A percentile compares a stretch with the other conserved stretches of the same genome.
Conservation (phyloP, 2,329 filamentous ascomycete genomes). For the Colletotrichum paranaense region DNA sequence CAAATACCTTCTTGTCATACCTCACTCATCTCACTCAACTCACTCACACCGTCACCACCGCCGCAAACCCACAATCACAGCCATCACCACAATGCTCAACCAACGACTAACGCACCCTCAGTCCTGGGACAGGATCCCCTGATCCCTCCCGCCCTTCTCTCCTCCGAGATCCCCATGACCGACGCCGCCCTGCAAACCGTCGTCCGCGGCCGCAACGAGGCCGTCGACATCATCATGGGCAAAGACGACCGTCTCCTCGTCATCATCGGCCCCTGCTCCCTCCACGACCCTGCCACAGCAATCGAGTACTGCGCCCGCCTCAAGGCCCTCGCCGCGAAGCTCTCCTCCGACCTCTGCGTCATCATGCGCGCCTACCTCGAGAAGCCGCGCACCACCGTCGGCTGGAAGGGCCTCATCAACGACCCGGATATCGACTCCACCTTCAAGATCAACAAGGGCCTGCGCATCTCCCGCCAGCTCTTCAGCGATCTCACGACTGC, state of each 20-base stretch:
- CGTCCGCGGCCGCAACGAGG: constrained; percentile 75
- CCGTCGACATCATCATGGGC: constrained; percentile 81
- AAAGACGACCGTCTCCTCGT: constrained; percentile 90
- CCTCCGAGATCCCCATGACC: constrained; percentile 84
- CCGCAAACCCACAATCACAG: background rate
- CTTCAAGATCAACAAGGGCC: constrained; percentile 99
- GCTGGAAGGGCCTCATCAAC: constrained; percentile 99
- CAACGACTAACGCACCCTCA: constrained; percentile 52
- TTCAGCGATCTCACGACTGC: constrained; percentile 88
- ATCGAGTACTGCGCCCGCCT: constrained; percentile 89
- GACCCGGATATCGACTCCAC: constrained; percentile 97
- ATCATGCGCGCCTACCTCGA: constrained; percentile 99
- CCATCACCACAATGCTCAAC: constrained; percentile 37
- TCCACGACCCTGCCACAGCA: constrained; percentile 91
- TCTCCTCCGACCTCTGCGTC: constrained; percentile 86
- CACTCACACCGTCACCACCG: background rate
- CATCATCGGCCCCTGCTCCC: constrained; percentile 94
- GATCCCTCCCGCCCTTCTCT: constrained; percentile 88
- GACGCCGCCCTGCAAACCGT: constrained; percentile 73
- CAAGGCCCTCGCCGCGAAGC: constrained; percentile 80
- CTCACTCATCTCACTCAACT: background rate
- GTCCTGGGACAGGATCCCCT: constrained; percentile 95
- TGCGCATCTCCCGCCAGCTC: constrained; percentile 90
- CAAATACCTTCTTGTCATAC: background rate
- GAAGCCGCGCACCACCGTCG: constrained; percentile 97